These are phyloP conservation scores for Flagelloscypha sp. DNA, from an alignment of 768 basidiomycete genomes.

Conservation along the genomic window DNA sequence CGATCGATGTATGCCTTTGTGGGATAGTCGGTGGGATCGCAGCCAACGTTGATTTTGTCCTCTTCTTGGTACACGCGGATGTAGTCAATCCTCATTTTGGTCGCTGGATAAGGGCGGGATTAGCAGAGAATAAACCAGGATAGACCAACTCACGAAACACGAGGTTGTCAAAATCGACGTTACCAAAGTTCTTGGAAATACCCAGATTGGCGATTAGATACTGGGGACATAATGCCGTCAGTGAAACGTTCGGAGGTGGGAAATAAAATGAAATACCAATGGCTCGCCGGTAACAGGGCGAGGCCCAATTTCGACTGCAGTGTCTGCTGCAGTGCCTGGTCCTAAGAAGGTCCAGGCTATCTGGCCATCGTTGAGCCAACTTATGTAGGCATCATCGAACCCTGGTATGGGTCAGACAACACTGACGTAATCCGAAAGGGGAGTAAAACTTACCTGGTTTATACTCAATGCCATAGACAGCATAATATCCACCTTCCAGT, in stretches of 20 bases:
- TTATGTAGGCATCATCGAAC: constrained; percentile 35
- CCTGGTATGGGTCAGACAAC: constrained; percentile 12
- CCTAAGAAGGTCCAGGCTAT: constrained; percentile 37
- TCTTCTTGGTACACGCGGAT: constrained; percentile 68
- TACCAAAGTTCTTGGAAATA: constrained; percentile 61
- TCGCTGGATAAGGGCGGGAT: constrained; percentile 25
- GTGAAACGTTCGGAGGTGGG: too few relatives aligned
- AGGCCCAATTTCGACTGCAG: constrained; percentile 31
- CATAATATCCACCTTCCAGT: constrained; percentile 27
- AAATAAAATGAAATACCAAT: neutral
- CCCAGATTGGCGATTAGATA: constrained; percentile 68
- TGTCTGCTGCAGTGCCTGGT: constrained; percentile 38
- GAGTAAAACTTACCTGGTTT: constrained; percentile 20
- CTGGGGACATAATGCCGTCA: constrained; percentile 21
- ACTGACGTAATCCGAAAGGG: neutral
- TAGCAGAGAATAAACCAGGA: constrained; percentile 14
- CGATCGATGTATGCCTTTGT: constrained; percentile 69
- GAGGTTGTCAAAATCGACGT: constrained; percentile 49
- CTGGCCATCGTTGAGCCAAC: constrained; percentile 38
- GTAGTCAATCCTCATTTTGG: constrained; percentile 66
- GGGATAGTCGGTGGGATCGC: constrained; percentile 66
- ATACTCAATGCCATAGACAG: constrained; percentile 46
- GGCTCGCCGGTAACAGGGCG: constrained; percentile 49
- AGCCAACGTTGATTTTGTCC: constrained; percentile 44
- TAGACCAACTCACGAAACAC: too few relatives aligned